Evolutionary conservation across 306 rosid species (phyloP).

Genomic region (Citrullus colocynthis): DNA sequence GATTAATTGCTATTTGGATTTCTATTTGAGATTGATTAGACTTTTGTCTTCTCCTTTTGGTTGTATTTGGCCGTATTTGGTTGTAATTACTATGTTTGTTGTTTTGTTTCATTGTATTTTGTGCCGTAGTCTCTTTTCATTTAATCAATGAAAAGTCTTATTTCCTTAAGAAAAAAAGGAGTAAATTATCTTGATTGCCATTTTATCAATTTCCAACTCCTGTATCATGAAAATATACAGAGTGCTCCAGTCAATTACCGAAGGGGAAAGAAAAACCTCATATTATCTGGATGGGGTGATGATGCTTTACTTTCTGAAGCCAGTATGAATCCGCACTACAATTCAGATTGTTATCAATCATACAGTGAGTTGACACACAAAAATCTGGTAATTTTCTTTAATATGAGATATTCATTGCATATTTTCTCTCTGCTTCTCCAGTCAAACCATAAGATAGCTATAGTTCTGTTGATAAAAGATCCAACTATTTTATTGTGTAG

Average conservation of each 20-base stretch:
- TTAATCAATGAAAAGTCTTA: too few species aligned
- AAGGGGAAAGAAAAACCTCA: conserved; percentile 89
- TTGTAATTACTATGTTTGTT: too few species aligned
- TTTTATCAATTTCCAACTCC: conserved; percentile 11
- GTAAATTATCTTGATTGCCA: background rate
- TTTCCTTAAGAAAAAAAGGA: too few species aligned
- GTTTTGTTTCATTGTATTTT: too few species aligned
- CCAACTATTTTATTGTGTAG: conserved; percentile 18
- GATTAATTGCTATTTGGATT: too few species aligned
- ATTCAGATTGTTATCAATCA: conserved; percentile 40
- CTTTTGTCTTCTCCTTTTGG: too few species aligned
- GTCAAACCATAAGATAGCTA: conserved; percentile 15
- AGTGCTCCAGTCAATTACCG: conserved; percentile 46
- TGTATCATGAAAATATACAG: conserved; percentile 31
- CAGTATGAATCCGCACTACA: conserved; percentile 48
- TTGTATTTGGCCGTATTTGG: too few species aligned
- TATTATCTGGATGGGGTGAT: conserved; percentile 85
- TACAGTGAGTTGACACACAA: conserved; percentile 66
- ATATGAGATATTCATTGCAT: conserved; percentile 8
- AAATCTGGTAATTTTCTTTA: conserved; percentile 47
- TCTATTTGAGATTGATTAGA: too few species aligned
- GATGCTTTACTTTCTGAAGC: conserved; percentile 73
- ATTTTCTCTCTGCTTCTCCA: background rate
- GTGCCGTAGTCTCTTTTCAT: too few species aligned
- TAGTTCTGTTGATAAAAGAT: background rate